Conservation (phyloP, 331 rosid species). For the Spiraea crenata region DNA sequence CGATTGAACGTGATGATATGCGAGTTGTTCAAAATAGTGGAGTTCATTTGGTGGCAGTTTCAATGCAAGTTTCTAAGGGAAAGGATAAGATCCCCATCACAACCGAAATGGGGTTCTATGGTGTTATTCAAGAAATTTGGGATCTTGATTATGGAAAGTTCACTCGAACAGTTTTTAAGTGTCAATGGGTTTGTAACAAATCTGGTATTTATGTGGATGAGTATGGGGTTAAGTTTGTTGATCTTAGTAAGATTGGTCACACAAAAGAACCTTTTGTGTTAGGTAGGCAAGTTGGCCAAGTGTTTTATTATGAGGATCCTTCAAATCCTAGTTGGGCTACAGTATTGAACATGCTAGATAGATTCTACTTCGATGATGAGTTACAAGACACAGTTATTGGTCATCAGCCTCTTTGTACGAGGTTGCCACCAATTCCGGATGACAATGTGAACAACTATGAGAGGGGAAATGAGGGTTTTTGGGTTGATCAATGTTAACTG, state of each 20-base stretch:
- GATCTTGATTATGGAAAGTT: not conserved
- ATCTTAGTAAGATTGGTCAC: not conserved
- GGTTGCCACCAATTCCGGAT: no score
- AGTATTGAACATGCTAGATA: no score
- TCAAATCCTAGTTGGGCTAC: no score
- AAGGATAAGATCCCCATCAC: not conserved
- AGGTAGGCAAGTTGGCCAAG: not conserved
- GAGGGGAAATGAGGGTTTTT: no score
- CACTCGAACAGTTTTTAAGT: not conserved
- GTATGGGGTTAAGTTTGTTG: not conserved
- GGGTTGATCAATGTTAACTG: no score
- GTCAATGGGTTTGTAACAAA: slow-evolving; percentile 1
- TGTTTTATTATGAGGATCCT: not conserved
- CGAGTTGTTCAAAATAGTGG: no score
- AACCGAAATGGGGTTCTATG: not conserved
- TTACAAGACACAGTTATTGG: no score
- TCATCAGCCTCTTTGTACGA: no score
- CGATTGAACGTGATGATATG: no score
- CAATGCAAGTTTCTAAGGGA: not conserved
- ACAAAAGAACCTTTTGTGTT: not conserved
- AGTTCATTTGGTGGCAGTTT: not conserved
- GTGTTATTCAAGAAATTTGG: slow-evolving; percentile 1
- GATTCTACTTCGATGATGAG: no score
- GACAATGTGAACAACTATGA: no score
- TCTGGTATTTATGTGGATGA: not conserved